phyloP scores from a whole-genome alignment of 257 asterid genomes.

The Petrea volubilis region DNA sequence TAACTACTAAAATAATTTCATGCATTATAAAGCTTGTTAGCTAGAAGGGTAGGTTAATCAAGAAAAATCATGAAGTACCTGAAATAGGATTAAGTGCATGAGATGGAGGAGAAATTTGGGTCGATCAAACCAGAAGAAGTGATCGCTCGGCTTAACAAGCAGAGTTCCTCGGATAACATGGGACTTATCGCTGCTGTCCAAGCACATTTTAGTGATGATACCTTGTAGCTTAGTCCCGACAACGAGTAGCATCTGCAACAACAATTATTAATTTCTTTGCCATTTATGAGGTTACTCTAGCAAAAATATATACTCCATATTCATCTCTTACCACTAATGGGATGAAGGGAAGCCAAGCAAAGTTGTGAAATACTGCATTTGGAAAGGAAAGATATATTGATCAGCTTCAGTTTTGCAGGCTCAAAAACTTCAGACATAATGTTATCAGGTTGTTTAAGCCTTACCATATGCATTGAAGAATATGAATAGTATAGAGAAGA shows the following conservation, averaged over 20 bases:
- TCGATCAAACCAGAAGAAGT: conserved; percentile 62
- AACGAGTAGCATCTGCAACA: conserved; percentile 52
- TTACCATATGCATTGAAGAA: conserved; percentile 75
- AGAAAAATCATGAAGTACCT: conserved; percentile 43
- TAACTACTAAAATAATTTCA: too few species aligned
- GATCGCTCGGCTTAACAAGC: conserved; percentile 70
- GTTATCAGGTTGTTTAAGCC: conserved; percentile 4
- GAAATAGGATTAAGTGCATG: conserved; percentile 71
- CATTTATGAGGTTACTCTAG: not conserved
- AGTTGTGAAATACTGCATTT: conserved; percentile 62
- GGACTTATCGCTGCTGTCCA: conserved; percentile 54
- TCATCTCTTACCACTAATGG: conserved; percentile 59
- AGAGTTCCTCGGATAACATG: conserved; percentile 55
- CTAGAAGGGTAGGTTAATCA: too few species aligned
- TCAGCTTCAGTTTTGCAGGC: not conserved
- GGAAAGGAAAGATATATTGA: conserved; percentile 4
- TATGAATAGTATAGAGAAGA: conserved; percentile 73
- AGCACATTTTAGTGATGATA: conserved; percentile 71
- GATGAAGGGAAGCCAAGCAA: conserved; percentile 74
- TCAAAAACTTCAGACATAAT: not conserved
- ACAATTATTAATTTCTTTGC: not conserved
- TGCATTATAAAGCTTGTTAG: too few species aligned
- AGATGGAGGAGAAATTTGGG: conserved; percentile 76
- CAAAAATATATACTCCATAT: not conserved
- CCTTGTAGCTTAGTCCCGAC: conserved; percentile 78